phyloP scores from a whole-genome alignment of 2,329 filamentous ascomycete species.

The Gyromitra esculenta region DNA sequence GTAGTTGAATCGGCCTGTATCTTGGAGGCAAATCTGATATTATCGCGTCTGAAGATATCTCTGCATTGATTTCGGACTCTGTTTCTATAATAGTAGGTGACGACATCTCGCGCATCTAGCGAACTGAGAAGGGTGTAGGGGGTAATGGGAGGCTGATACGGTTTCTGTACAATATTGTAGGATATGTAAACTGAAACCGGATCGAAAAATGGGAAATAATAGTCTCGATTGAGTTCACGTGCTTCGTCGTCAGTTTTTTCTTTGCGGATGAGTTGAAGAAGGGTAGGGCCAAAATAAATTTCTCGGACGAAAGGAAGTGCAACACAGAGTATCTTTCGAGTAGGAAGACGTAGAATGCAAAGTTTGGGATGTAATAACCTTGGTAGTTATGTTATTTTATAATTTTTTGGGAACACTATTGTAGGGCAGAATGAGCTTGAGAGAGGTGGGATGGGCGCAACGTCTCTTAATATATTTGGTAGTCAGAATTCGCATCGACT shows the following conservation, averaged over 20 bases:
- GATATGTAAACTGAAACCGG: slow-evolving; percentile 1
- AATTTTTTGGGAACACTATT: not conserved
- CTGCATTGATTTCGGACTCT: slow-evolving; percentile 18
- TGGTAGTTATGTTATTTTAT: not conserved
- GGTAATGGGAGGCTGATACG: not conserved
- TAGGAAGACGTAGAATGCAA: not conserved
- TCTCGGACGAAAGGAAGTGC: not conserved
- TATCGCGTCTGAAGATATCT: slow-evolving; percentile 10
- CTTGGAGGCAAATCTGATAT: slow-evolving; percentile 26
- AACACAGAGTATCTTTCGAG: not conserved
- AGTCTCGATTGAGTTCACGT: not conserved
- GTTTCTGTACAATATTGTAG: not conserved
- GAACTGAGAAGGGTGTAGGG: not conserved
- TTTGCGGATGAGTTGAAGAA: not conserved
- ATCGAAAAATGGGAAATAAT: not conserved
- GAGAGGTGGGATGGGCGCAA: not conserved
- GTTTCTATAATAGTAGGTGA: slow-evolving; percentile 3
- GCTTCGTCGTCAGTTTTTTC: not conserved
- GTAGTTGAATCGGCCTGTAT: slow-evolving; percentile 22
- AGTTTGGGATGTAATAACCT: not conserved
- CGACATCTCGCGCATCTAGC: slow-evolving; percentile 2
- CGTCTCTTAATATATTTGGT: slow-evolving; percentile 14
- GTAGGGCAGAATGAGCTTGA: not conserved
- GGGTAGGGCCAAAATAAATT: not conserved
- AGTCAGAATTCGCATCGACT: not conserved